A percentile compares a stretch with the other conserved stretches of the same genome.
Conservation (phyloP, 371 early-diverging fungal species). For the Sporodiniella umbellata region DNA sequence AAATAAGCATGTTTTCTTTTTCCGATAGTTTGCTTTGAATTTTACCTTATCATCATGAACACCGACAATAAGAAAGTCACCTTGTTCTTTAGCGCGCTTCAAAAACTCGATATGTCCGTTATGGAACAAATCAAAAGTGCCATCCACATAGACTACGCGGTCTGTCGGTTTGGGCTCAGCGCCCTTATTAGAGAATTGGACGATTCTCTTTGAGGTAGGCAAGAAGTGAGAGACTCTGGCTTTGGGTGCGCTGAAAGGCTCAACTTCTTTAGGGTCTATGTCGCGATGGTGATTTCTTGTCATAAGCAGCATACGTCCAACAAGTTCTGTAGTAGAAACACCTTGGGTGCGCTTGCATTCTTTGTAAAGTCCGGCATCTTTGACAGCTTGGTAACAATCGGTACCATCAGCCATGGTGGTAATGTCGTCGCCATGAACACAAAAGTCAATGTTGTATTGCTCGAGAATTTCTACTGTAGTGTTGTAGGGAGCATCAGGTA, state of each 20-base stretch:
- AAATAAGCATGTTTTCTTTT: neutral
- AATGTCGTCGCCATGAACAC: constrained; percentile 96
- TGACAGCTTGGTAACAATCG: constrained; percentile 93
- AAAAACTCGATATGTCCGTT: constrained; percentile 94
- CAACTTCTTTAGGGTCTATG: constrained; percentile 61
- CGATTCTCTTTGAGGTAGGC: constrained; percentile 81
- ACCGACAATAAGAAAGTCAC: constrained; percentile 92
- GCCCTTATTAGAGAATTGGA: constrained; percentile 80
- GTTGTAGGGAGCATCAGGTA: constrained; percentile 90
- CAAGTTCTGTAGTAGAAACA: constrained; percentile 93
- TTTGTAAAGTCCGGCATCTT: constrained; percentile 90
- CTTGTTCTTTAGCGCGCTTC: constrained; percentile 79
- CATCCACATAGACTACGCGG: constrained; percentile 91
- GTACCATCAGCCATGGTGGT: constrained; percentile 92
- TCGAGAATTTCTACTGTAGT: constrained; percentile 83
- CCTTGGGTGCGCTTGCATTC: constrained; percentile 94
- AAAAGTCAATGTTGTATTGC: constrained; percentile 84
- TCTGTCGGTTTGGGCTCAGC: constrained; percentile 65
- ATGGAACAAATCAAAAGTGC: constrained; percentile 97
- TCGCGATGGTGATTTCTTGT: constrained; percentile 83
- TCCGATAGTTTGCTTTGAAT: neutral
- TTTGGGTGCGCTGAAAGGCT: constrained; percentile 51
- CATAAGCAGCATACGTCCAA: constrained; percentile 94
- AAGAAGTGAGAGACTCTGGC: constrained; percentile 80
- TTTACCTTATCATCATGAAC: constrained; percentile 84